phyloP scores from a whole-genome alignment of 257 asterid genomes.

The Ilex aquifolium region DNA sequence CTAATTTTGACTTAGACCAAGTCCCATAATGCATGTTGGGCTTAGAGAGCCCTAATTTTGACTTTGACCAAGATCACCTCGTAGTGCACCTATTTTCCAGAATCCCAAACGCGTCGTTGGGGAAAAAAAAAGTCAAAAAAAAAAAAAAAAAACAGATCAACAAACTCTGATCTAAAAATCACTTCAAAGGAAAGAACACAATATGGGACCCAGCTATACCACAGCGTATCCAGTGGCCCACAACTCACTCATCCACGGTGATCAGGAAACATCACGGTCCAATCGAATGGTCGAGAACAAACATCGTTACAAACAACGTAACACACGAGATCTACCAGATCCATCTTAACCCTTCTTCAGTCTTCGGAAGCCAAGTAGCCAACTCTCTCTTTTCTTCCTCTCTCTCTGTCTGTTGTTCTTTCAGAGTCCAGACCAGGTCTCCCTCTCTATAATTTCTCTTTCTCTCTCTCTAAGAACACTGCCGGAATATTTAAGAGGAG shows the following conservation, averaged over 20 bases:
- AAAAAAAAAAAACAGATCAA: constrained; percentile 3
- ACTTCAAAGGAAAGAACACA: constrained; percentile 32
- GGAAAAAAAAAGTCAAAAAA: no score
- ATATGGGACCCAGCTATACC: constrained; percentile 24
- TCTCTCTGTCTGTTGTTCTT: constrained; percentile 19
- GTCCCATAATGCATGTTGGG: no score
- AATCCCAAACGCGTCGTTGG: no score
- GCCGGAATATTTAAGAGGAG: not conserved
- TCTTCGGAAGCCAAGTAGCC: constrained; percentile 37
- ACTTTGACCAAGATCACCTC: no score
- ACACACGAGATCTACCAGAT: constrained; percentile 64
- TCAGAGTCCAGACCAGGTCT: no score
- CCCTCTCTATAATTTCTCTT: no score
- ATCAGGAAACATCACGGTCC: not conserved
- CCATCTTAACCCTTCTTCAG: constrained; percentile 24
- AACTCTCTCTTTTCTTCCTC: constrained; percentile 25
- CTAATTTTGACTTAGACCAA: no score
- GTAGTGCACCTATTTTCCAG: no score
- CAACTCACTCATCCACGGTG: constrained; percentile 32
- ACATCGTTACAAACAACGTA: constrained; percentile 29
- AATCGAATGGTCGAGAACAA: constrained; percentile 27
- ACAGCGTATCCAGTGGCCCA: constrained; percentile 45
- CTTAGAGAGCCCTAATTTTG: no score
- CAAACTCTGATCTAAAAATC: constrained; percentile 10
- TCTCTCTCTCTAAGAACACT: not conserved